These are phyloP conservation scores for Camellia sinensis DNA, from an alignment of 148 eudicot genomes.

Conservation along the genomic window DNA sequence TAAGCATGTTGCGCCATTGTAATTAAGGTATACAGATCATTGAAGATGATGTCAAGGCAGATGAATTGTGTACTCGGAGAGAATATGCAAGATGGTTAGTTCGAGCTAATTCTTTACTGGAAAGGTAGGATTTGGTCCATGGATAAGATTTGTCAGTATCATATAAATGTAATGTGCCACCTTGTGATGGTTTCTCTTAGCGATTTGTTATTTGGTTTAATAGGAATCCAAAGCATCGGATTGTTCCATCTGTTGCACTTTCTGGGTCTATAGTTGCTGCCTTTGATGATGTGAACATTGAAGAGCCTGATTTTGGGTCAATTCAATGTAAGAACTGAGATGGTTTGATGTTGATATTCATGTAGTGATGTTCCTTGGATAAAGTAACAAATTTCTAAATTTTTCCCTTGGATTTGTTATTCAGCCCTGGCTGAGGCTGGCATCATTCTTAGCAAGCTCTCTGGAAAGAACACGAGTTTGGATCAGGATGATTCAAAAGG, in stretches of 20 bases:
- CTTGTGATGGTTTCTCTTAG: conserved; percentile 3
- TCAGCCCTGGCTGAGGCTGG: conserved; percentile 94
- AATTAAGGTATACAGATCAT: conserved; percentile 76
- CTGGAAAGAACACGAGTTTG: conserved; percentile 22
- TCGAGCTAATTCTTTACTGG: conserved; percentile 59
- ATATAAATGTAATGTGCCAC: background rate
- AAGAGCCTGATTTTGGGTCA: conserved; percentile 74
- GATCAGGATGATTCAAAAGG: conserved; percentile 21
- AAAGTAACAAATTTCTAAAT: conserved; percentile 13
- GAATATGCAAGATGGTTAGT: conserved; percentile 95
- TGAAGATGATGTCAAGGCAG: conserved; percentile 70
- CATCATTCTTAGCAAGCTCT: conserved; percentile 65
- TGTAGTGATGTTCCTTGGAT: background rate
- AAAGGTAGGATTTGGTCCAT: conserved; percentile 53
- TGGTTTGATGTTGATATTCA: conserved; percentile 13
- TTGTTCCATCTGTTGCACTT: conserved; percentile 54
- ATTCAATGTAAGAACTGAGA: conserved; percentile 64
- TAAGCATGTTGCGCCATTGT: conserved; percentile 37
- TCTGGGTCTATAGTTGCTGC: conserved; percentile 66
- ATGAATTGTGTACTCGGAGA: conserved; percentile 82
- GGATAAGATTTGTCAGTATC: background rate
- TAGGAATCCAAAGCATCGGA: conserved; percentile 69
- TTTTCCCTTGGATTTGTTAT: conserved; percentile 12
- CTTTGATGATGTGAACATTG: conserved; percentile 57
- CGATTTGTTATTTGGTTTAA: conserved; percentile 15